phyloP scores from a whole-genome alignment of 2,329 filamentous ascomycete species.

The Beauveria sp. region DNA sequence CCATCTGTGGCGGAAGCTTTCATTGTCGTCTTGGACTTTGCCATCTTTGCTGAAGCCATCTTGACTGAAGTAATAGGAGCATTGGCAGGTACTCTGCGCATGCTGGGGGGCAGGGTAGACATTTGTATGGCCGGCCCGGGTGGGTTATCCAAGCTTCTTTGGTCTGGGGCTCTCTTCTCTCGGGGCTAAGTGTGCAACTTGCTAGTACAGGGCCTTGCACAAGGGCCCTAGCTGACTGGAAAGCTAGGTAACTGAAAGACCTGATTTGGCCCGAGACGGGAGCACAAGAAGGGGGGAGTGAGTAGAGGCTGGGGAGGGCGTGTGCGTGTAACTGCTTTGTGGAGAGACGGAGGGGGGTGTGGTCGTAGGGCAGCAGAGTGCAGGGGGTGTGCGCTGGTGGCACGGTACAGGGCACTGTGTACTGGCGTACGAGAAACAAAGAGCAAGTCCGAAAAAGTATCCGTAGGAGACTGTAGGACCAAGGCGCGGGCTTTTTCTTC shows the following conservation, averaged over 20 bases:
- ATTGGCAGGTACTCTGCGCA: slow-evolving; percentile 41
- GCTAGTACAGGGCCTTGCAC: slow-evolving; percentile 6
- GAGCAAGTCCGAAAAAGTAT: background rate
- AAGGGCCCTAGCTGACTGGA: background rate
- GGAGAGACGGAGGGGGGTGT: background rate
- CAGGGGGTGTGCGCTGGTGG: slow-evolving; percentile 1
- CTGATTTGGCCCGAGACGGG: background rate
- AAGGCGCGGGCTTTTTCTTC: background rate
- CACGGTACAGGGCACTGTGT: slow-evolving; percentile 7
- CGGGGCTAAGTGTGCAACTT: background rate
- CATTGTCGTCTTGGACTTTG: slow-evolving; percentile 50
- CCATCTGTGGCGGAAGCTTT: slow-evolving; percentile 42
- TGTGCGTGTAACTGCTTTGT: background rate
- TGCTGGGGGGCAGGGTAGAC: slow-evolving; percentile 56
- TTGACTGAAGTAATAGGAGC: slow-evolving; percentile 39
- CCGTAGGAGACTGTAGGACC: background rate
- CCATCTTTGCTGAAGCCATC: slow-evolving; percentile 54
- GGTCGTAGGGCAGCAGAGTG: background rate
- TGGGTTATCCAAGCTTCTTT: background rate
- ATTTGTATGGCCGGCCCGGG: slow-evolving; percentile 44
- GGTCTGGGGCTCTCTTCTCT: background rate
- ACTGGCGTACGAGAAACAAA: background rate
- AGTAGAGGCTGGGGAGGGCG: background rate
- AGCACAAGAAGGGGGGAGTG: background rate
- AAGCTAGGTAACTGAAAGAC: slow-evolving; percentile 2